phyloP scores from a whole-genome alignment of 2,329 filamentous ascomycete genomes.

The Mycosphaerella arachidis region DNA sequence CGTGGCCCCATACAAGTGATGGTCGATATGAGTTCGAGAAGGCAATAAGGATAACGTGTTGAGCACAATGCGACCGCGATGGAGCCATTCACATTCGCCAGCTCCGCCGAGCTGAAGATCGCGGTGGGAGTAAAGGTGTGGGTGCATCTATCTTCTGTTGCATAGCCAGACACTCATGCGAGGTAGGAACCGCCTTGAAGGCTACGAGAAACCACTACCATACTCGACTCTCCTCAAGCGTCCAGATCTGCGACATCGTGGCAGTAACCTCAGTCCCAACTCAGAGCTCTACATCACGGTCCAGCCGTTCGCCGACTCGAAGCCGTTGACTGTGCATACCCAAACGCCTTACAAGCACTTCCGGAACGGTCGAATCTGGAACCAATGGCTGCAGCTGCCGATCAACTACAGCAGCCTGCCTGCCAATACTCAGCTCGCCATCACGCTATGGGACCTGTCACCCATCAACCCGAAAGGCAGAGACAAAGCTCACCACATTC shows the following conservation, averaged over 20 bases:
- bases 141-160: constrained; percentile 29
- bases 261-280: constrained; percentile 74
- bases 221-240: constrained; percentile 74
- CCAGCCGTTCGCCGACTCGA: constrained; percentile 93
- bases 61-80: constrained; percentile 45
- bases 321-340: constrained; percentile 83
- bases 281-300: constrained; percentile 91
- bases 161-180: constrained; percentile 21
- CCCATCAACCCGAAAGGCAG: constrained; percentile 68
- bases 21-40: neutral
- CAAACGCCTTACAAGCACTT: constrained; percentile 94
- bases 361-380: constrained; percentile 72
- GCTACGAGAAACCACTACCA: constrained; percentile 67
- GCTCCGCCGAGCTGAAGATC: constrained; percentile 76
- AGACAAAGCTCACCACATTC: constrained; percentile 71
- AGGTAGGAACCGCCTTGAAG: constrained; percentile 63
- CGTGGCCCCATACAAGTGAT: neutral
- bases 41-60: neutral
- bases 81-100: constrained; percentile 95
- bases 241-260: constrained; percentile 78
- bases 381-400: constrained; percentile 90
- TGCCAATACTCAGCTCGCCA: constrained; percentile 74
- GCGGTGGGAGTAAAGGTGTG: constrained; percentile 63
- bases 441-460: constrained; percentile 93
- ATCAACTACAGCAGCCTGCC: constrained; percentile 80